phyloP scores from a whole-genome alignment of 495 filamentous ascomycete species.

The Astrocystis sublimbata region DNA sequence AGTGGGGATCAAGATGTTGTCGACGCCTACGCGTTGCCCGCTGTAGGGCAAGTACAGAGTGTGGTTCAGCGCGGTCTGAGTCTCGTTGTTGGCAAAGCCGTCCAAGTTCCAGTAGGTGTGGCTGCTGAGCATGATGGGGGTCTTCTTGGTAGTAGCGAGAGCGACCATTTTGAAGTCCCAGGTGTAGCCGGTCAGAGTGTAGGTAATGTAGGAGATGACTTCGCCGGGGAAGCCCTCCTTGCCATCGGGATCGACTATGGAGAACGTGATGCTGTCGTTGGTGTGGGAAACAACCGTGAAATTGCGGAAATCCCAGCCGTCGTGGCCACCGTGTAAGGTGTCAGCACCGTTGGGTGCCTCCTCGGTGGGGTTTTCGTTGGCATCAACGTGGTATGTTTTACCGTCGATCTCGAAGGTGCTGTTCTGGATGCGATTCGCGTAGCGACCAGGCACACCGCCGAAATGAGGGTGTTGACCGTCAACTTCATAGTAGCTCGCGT shows the following conservation, averaged over 20 bases:
- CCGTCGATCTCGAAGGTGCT: slow-evolving; percentile 74
- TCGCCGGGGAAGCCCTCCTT: slow-evolving; percentile 79
- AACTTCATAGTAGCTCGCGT: slow-evolving; percentile 66
- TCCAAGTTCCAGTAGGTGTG: slow-evolving; percentile 88
- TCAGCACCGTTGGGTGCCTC: slow-evolving; percentile 54
- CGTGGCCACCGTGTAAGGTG: slow-evolving; percentile 77
- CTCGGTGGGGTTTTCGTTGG: slow-evolving; percentile 68
- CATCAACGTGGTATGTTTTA: slow-evolving; percentile 58
- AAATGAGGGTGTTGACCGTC: slow-evolving; percentile 74
- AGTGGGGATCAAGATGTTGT: slow-evolving; percentile 76
- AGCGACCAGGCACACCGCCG: slow-evolving; percentile 75
- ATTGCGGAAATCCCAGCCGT: slow-evolving; percentile 81
- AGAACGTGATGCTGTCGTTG: slow-evolving; percentile 73
- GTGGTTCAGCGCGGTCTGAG: slow-evolving; percentile 67
- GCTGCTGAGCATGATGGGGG: slow-evolving; percentile 66
- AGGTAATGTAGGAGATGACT: slow-evolving; percentile 75
- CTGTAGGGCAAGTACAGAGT: slow-evolving; percentile 71
- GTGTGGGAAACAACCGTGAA: slow-evolving; percentile 73
- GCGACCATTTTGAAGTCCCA: slow-evolving; percentile 60
- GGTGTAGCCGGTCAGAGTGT: slow-evolving; percentile 53
- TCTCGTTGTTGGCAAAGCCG: slow-evolving; percentile 66
- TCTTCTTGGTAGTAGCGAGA: slow-evolving; percentile 56
- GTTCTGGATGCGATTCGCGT: slow-evolving; percentile 88
- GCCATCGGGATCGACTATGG: slow-evolving; percentile 68
- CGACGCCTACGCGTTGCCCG: slow-evolving; percentile 67